phyloP scores from a whole-genome alignment of 73 alveolate genomes.

The Tetrahymena elliotti region DNA sequence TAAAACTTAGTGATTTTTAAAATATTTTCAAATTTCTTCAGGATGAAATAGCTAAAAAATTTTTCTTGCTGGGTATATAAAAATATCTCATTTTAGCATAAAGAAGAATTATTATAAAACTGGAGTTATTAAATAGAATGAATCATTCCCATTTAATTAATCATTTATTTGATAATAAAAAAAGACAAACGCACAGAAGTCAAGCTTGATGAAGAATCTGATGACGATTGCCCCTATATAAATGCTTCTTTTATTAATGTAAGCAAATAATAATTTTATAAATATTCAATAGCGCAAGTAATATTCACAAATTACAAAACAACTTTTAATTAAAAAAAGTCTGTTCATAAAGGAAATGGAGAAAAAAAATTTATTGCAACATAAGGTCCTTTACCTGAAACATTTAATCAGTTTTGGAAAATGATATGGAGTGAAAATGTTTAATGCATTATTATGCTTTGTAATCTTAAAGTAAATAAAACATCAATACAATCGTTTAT shows the following conservation, averaged over 20 bases:
- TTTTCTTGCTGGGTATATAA: too few relatives aligned
- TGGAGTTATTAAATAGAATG: not conserved
- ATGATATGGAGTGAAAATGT: conserved; percentile 88
- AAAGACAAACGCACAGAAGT: conserved; percentile 1
- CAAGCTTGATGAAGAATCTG: conserved; percentile 26
- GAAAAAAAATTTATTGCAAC: conserved; percentile 81
- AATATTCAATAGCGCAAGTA: too few relatives aligned
- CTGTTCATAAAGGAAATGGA: conserved; percentile 20
- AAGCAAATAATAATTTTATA: not conserved
- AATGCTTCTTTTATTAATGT: conserved; percentile 67
- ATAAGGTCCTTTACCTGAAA: conserved; percentile 81
- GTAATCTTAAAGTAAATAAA: conserved; percentile 59
- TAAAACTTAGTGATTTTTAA: not conserved
- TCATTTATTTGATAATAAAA: not conserved
- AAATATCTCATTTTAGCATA: too few relatives aligned
- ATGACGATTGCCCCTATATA: conserved; percentile 47
- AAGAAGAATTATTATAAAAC: too few relatives aligned
- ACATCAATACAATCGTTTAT: too few relatives aligned
- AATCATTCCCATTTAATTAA: too few relatives aligned
- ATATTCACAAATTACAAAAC: too few relatives aligned
- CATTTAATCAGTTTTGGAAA: conserved; percentile 86
- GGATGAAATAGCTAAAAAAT: too few relatives aligned
- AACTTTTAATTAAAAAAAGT: too few relatives aligned
- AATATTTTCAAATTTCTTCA: not conserved
- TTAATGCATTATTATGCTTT: conserved; percentile 76